Evolutionary conservation across 2,329 filamentous ascomycete genomes (phyloP).

Genomic region (Aureobasidium musti): DNA sequence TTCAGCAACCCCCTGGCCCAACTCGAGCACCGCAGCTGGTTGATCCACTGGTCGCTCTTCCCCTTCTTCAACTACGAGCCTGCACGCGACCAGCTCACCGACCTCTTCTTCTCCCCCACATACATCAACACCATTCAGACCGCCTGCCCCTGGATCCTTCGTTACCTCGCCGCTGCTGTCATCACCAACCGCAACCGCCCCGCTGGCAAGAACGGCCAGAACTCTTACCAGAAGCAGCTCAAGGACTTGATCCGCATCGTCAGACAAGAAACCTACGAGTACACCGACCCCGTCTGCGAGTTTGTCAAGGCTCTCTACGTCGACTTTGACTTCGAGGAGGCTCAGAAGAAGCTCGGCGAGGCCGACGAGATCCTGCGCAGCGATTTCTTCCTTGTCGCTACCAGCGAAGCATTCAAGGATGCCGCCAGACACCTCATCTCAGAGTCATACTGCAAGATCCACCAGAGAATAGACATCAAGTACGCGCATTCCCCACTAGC

Average conservation of each 20-base stretch:
- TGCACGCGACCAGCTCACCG: slow-evolving; percentile 85
- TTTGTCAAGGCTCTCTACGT: slow-evolving; percentile 97
- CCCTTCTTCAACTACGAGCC: slow-evolving; percentile 97
- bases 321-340: slow-evolving; percentile 96
- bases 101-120: slow-evolving; percentile 93
- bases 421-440: slow-evolving; percentile 95
- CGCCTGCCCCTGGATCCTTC: slow-evolving; percentile 91
- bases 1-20: slow-evolving; percentile 96
- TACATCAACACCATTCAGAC: slow-evolving; percentile 99
- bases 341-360: slow-evolving; percentile 79
- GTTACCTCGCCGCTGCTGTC: slow-evolving; percentile 90
- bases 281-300: slow-evolving; percentile 91
- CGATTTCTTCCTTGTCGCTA: slow-evolving; percentile 91
- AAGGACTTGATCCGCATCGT: slow-evolving; percentile 97
- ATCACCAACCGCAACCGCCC: slow-evolving; percentile 76
- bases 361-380: slow-evolving; percentile 88
- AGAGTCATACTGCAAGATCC: slow-evolving; percentile 99
- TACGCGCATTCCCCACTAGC: slow-evolving; percentile 43
- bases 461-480: slow-evolving; percentile 97
- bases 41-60: slow-evolving; percentile 98
- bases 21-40: slow-evolving; percentile 93
- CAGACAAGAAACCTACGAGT: slow-evolving; percentile 96
- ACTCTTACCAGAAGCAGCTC: slow-evolving; percentile 97
- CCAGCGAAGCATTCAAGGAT: slow-evolving; percentile 87
- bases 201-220: slow-evolving; percentile 87